phyloP scores from a whole-genome alignment of 306 rosid genomes.

The Castanopsis chinensis region DNA sequence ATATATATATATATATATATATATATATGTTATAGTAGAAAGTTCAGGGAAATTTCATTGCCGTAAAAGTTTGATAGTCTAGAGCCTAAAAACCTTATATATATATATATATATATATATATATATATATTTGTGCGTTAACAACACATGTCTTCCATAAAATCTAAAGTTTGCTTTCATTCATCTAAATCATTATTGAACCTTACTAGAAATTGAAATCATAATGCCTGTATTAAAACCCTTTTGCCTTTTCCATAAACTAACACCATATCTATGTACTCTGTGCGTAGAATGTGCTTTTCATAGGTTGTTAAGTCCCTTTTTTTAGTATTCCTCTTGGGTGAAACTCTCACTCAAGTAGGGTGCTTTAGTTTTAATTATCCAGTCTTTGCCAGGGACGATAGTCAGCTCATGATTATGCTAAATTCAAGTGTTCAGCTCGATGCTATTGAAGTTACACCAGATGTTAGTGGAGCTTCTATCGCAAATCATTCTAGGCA shows the following conservation, averaged over 20 bases:
- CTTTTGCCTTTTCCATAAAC: background rate
- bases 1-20: too few species aligned
- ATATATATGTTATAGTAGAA: background rate
- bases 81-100: too few species aligned
- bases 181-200: background rate
- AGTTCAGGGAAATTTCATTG: background rate
- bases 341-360: conserved; percentile 15
- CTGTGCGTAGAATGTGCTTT: background rate
- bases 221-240: background rate
- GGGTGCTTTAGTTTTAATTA: conserved; percentile 25
- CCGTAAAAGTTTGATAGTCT: background rate
- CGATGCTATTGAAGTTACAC: conserved; percentile 43
- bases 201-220: background rate
- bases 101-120: too few species aligned
- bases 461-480: background rate
- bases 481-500: conserved; percentile 21
- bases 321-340: conserved; percentile 14
- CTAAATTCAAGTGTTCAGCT: conserved; percentile 15
- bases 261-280: too few species aligned
- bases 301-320: conserved; percentile 3
- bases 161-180: background rate
- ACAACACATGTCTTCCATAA: background rate
- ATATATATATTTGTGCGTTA: background rate
- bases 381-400: too few species aligned
- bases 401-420: too few species aligned